Evolutionary conservation across 2,329 filamentous ascomycete genomes (phyloP).

Genomic region (Talaromyces funiculosus): DNA sequence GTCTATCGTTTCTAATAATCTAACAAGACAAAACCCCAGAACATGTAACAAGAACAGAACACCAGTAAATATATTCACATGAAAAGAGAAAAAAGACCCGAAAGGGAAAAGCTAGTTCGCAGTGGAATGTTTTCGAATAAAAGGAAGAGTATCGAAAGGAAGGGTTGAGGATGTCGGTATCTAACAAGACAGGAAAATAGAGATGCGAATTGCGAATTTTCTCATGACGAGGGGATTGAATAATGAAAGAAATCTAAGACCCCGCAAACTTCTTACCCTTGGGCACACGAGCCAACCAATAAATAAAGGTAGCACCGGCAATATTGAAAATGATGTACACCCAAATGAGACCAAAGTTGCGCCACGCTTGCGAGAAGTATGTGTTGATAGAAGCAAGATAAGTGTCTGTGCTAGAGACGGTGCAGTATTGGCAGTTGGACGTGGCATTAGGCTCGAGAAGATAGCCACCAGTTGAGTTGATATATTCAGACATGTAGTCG

Average conservation of each 20-base stretch:
- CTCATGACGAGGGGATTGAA: background rate
- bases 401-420: slow-evolving; percentile 39
- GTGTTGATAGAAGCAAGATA: slow-evolving; percentile 46
- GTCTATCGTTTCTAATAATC: background rate
- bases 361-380: slow-evolving; percentile 44
- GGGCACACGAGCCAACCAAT: slow-evolving; percentile 52
- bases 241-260: background rate
- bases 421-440: slow-evolving; percentile 52
- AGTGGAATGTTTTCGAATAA: background rate
- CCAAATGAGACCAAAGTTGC: slow-evolving; percentile 53
- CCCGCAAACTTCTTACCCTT: slow-evolving; percentile 11
- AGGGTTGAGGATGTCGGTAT: background rate
- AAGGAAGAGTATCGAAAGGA: background rate
- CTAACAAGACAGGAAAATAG: background rate
- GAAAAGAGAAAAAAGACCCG: background rate
- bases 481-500: slow-evolving; percentile 57
- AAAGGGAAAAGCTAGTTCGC: background rate
- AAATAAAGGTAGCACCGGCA: slow-evolving; percentile 44
- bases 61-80: background rate
- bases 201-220: background rate
- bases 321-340: slow-evolving; percentile 50
- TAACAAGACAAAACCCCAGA: background rate
- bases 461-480: slow-evolving; percentile 50
- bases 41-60: background rate
- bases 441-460: slow-evolving; percentile 49